These are phyloP conservation scores for Protomyces lactucae-debilis DNA, from an alignment of 1,139 yeast genomes.

Conservation along the genomic window DNA sequence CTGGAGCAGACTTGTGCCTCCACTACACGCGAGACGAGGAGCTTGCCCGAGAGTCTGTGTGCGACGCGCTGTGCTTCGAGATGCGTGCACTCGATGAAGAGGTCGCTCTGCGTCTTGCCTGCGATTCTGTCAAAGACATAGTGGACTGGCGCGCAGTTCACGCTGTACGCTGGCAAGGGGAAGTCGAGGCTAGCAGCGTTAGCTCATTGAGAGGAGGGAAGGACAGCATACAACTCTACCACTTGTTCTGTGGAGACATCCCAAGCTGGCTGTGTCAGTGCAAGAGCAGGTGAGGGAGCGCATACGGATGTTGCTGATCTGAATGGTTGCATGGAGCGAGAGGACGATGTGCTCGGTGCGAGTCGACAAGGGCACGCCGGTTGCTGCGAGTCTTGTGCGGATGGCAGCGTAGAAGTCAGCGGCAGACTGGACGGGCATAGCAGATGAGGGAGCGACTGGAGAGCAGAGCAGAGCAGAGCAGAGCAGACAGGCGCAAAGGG, in stretches of 20 bases:
- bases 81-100: conserved; percentile 20
- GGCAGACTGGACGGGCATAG: neutral
- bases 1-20: conserved; percentile 11
- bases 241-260: conserved; percentile 27
- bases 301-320: conserved; percentile 24
- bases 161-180: conserved; percentile 19
- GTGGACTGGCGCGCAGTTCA: conserved; percentile 6
- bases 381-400: neutral
- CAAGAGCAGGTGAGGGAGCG: neutral
- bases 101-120: conserved; percentile 27
- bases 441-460: neutral
- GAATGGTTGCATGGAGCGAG: conserved; percentile 15
- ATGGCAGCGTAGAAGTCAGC: neutral
- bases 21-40: conserved; percentile 24
- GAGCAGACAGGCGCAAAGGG: neutral
- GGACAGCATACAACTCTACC: conserved; percentile 7
- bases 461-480: neutral
- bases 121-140: conserved; percentile 19
- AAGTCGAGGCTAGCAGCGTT: neutral
- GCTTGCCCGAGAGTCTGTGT: conserved; percentile 12
- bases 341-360: neutral
- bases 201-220: neutral
- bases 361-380: neutral
- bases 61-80: conserved; percentile 28
- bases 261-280: conserved; percentile 16